phyloP scores from a whole-genome alignment of 2,329 filamentous ascomycete genomes.

The Ceratocystis diversiconidia region DNA sequence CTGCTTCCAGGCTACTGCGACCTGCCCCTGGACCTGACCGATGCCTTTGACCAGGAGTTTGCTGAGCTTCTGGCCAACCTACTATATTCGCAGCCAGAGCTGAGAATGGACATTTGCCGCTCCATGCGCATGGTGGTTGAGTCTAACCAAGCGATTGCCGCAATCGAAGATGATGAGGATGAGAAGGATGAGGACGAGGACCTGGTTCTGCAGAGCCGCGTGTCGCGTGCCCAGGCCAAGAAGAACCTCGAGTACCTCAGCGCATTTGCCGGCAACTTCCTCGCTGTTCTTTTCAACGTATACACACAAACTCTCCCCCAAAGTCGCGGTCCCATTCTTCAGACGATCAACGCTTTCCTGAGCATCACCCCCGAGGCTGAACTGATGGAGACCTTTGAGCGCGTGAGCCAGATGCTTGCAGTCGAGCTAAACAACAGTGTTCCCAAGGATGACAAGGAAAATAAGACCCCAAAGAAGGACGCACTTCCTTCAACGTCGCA shows the following conservation, averaged over 20 bases:
- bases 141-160: slow-evolving; percentile 70
- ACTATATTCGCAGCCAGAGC: slow-evolving; percentile 78
- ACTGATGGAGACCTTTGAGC: slow-evolving; percentile 74
- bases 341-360: slow-evolving; percentile 87
- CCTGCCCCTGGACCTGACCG: slow-evolving; percentile 61
- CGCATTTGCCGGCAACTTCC: slow-evolving; percentile 68
- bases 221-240: slow-evolving; percentile 59
- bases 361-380: slow-evolving; percentile 71
- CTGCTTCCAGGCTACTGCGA: slow-evolving; percentile 90
- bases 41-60: slow-evolving; percentile 73
- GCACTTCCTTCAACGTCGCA: slow-evolving; percentile 83
- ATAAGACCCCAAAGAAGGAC: slow-evolving; percentile 42
- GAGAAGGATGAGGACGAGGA: slow-evolving; percentile 49
- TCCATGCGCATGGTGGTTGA: slow-evolving; percentile 78
- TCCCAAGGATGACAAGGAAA: slow-evolving; percentile 48
- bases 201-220: slow-evolving; percentile 60
- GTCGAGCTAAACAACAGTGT: slow-evolving; percentile 46
- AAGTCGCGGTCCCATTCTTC: slow-evolving; percentile 76
- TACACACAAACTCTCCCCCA: slow-evolving; percentile 94
- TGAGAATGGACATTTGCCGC: slow-evolving; percentile 76
- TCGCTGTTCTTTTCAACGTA: slow-evolving; percentile 96
- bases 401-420: slow-evolving; percentile 74
- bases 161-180: slow-evolving; percentile 50
- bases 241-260: slow-evolving; percentile 74
- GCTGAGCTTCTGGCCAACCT: slow-evolving; percentile 85